Evolutionary conservation across 2,329 filamentous ascomycete genomes (phyloP), one percentile per base, ranked within the genome.

Genomic region (Amauroascus niger): DNA sequence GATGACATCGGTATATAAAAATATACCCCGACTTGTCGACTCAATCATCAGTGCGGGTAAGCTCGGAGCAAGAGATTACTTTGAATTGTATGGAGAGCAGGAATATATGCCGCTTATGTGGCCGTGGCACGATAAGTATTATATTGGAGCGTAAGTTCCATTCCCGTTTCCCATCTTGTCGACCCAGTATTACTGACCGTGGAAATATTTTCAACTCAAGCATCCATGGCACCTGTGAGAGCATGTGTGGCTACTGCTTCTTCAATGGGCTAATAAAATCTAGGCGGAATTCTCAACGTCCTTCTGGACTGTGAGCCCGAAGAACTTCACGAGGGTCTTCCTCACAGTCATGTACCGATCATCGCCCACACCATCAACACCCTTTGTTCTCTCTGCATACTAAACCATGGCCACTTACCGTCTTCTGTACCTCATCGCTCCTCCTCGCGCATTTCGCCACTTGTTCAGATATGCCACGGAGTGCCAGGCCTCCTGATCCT

Each of bases 381-480:
- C 7, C 61, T 73, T 7, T 72, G 67, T 55, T 63, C 61, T 11
- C 51, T 71, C 6, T 66, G 62, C 49, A 65, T 70, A 41, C 54
- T 60, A 5, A 60, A 63, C 18, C 58, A 66, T 6, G 71, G 71
- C 6, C 69, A 73, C 53, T 61, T 73, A 2, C 70, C 70, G 1
- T 69, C 65, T 44, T 60, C 64, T 3, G 60, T 71, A 24, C 71
- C 71, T 1, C 58, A 60, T 2, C 63, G 58, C 30, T 57, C 60
- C n/a, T 57, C 44, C 6, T 56, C 59, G 3, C 61, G 58, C 30
- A 20, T 55, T 11, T 66, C 63, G 1, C 64, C 65, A 35, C 63
- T 72, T 9, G 66, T 73, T 1, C 71, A 73, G 43, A 61, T 73
- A 32, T 73, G 71, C 32, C 71, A 73, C 52, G 71, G 71, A 2